Evolutionary conservation across 352 stramenopile genomes (phyloP), one percentile per base, ranked within the genome.

Genomic region (Aphanomyces euteiches): DNA sequence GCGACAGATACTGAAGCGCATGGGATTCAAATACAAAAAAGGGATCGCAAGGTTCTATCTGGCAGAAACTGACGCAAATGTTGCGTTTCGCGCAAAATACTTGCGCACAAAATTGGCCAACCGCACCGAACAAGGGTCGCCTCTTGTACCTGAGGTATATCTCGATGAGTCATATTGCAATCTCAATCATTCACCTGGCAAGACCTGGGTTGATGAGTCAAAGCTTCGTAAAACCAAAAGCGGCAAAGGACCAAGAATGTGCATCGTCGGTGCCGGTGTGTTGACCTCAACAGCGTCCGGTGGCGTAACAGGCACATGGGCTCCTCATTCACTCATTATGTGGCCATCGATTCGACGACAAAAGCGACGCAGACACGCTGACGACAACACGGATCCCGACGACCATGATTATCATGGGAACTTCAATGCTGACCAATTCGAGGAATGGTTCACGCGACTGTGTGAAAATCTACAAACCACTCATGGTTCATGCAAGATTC

Each of bases 91-190:
- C n/a, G 48, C 6, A 6, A 6, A 57, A 5, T 57, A 57, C 48
- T 21, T 57, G 6, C 48, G 48, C 12, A 57, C n/a, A n/a, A 57
- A 57, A 21, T 7, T 57, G 12, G 19, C 12, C 6, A 57, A 57
- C 36, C 56, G 56, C 56, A 19, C 12, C 19, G 28, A 13, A 6
- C 5, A 13, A 40, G 45, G 21, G 8, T 28, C 7, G 7, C 56
- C 69, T 17, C 36, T 73, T 28, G 48, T 3, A 0, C 64, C 68
- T 15, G 68, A 75, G 36, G 64, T 71, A 5, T 77, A 70, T 28
- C 45, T 74, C 2, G 64, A 77, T 34, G 73, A 77, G 41, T 74
- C 67, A 6, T 73, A 72, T 54, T 65, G 63, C 53, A 76, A 76
- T 54, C 37, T 72, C 59, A 65, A 76, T 45, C 61, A 74, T 21